Evolutionary conservation across 805 yeast species (phyloP).

Genomic region (Isabelozyma rhagii): DNA sequence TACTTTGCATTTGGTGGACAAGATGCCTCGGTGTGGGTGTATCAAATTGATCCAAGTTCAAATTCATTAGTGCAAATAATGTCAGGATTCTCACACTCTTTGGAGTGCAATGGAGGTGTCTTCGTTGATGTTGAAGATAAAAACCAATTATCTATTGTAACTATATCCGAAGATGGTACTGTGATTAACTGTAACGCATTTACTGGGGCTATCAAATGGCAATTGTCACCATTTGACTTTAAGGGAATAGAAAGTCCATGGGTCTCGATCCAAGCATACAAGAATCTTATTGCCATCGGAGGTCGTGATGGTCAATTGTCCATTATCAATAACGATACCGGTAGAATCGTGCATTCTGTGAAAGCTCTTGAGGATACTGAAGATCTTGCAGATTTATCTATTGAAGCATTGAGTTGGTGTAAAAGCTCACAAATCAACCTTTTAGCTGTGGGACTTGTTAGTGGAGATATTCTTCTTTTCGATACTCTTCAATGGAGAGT

Average conservation of each 20-base stretch:
- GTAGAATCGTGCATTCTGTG: constrained; percentile 63
- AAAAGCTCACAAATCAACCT: constrained; percentile 46
- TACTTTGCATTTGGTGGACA: constrained; percentile 88
- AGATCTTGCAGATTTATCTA: constrained; percentile 41
- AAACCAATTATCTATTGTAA: constrained; percentile 61
- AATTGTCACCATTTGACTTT: constrained; percentile 61
- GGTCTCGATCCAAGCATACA: constrained; percentile 66
- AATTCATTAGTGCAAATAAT: constrained; percentile 60
- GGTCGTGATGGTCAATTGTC: constrained; percentile 84
- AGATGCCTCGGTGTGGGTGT: constrained; percentile 95
- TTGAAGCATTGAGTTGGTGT: constrained; percentile 76
- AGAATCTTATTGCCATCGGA: constrained; percentile 69
- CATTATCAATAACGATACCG: constrained; percentile 72
- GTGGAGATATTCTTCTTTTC: constrained; percentile 79
- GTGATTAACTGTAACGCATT: constrained; percentile 89
- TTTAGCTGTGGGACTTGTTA: constrained; percentile 85
- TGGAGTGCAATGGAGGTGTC: constrained; percentile 75
- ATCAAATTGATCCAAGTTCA: constrained; percentile 56
- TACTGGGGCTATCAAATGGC: constrained; percentile 67
- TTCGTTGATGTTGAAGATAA: constrained; percentile 65
- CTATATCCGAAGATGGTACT: constrained; percentile 81
- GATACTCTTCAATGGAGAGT: constrained; percentile 86
- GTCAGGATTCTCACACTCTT: constrained; percentile 77
- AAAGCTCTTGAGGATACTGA: constrained; percentile 58
- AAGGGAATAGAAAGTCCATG: constrained; percentile 82